These are phyloP conservation scores for Starmerella potacharoeniae DNA, from an alignment of 805 yeast species.

Conservation along the genomic window DNA sequence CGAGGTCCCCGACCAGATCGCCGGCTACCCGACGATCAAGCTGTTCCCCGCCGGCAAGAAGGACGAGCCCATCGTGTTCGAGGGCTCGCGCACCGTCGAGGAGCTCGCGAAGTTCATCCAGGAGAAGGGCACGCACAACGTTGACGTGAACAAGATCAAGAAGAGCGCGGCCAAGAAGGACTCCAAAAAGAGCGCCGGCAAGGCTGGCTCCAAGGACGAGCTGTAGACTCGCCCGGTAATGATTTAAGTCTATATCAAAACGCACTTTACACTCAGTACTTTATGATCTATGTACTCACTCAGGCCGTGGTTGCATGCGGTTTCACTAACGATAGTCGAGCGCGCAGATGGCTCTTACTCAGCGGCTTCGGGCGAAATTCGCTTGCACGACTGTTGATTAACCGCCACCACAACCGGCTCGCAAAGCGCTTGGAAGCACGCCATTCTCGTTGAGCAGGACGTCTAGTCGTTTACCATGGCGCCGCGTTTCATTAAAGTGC, in stretches of 20 bases:
- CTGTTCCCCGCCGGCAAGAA: constrained; percentile 81
- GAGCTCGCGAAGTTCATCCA: constrained; percentile 58
- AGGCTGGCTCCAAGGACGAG: background rate
- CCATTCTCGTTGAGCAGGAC: background rate
- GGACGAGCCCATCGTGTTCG: constrained; percentile 51
- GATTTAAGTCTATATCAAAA: no score
- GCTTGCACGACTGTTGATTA: no score
- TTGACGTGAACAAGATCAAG: constrained; percentile 32
- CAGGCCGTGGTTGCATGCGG: no score
- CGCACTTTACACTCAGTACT: no score
- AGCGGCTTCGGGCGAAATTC: no score
- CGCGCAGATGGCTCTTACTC: no score
- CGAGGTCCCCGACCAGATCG: constrained; percentile 66
- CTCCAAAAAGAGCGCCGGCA: background rate
- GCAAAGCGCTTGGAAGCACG: background rate
- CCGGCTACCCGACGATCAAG: constrained; percentile 87
- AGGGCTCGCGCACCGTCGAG: constrained; percentile 64
- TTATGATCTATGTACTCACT: background rate
- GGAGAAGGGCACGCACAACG: constrained; percentile 49
- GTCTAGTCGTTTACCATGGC: constrained; percentile 15
- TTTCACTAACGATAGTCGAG: no score
- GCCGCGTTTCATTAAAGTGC: constrained; percentile 44
- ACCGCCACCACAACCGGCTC: no score
- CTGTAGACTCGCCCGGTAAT: background rate
- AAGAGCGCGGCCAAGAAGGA: constrained; percentile 1